Evolutionary conservation across 2,329 filamentous ascomycete species (phyloP), one percentile per base, ranked within the genome.

Genomic region (Fusarium guadeloupense): DNA sequence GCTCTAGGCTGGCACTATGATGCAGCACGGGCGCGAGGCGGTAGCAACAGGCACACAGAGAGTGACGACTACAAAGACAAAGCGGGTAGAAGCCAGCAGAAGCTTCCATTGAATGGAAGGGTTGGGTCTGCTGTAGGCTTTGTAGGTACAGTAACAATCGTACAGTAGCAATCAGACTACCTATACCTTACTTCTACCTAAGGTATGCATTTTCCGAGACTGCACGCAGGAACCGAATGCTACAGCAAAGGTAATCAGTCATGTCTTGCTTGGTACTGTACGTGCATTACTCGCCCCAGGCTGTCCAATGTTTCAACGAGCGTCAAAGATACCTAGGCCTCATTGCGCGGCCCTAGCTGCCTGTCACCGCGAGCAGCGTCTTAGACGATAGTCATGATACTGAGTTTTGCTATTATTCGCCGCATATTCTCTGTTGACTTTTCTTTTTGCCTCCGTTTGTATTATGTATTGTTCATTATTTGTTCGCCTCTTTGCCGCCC

Each of bases 51-150:
- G 63, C 67, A 68, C 58, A 62, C 63, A 43, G 39, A 54, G 60
- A 69, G 67, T 69, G 67, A 69, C 67, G 67, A 69, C 62, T 66
- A 38, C 57, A 40, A 55, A 53, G 42, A 53, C 57, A 64, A 55
- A 64, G 69, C 71, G 43, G 43, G 46, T 65, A 43, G 62, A 65
- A 65, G 19, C 62, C 53, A 43, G 40, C 54, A 65, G 62, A 65
- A 65, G 58, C 58, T 65, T 65, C 62, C 59, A 64, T 62, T 55
- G 8, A 26, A 17, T 7, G 25, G 7, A 26, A 26, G 4, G 25
- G 4, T 12, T 26, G 13, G 4, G 13, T 16, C 19, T 14, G 35
- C 13, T n/a, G 7, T 14, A 21, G n/a, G 19, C 17, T 37, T 37
- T 21, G 12, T 14, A 21, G 35, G 12, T 37, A 17, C 17, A 20